Conservation (phyloP, 192 early-diverging fungal genomes). For the Coemansia sp. region DNA sequence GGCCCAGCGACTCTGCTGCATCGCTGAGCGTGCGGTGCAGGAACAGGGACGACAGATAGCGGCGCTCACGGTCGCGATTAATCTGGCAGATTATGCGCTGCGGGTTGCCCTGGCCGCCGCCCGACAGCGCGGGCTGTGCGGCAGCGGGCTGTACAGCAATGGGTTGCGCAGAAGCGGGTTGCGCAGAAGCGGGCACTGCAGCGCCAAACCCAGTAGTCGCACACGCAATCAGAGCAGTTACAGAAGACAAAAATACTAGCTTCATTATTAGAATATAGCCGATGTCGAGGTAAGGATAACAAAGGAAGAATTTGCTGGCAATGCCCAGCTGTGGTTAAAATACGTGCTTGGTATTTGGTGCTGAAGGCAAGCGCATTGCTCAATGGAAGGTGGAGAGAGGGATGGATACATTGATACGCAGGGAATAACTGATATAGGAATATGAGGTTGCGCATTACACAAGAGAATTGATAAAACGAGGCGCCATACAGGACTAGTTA, state of each 20-base stretch:
- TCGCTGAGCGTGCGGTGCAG: conserved; percentile 31
- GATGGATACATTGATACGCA: too few relatives aligned
- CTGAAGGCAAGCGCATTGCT: too few relatives aligned
- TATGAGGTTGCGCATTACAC: too few relatives aligned
- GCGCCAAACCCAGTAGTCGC: neutral
- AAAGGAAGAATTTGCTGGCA: too few relatives aligned
- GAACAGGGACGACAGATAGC: conserved; percentile 30
- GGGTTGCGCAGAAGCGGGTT: neutral
- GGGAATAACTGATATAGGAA: too few relatives aligned
- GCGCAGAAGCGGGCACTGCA: neutral
- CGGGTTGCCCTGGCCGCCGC: conserved; percentile 9
- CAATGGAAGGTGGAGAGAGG: too few relatives aligned
- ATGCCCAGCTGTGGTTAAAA: too few relatives aligned
- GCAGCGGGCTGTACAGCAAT: too few relatives aligned
- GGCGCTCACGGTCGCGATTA: conserved; percentile 29
- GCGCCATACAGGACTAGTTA: neutral
- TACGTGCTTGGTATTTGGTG: too few relatives aligned
- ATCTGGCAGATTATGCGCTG: conserved; percentile 28
- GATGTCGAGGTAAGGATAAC: too few relatives aligned
- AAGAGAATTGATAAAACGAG: neutral
- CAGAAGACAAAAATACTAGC: neutral
- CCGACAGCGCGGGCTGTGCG: neutral
- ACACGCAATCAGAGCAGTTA: neutral
- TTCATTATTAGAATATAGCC: too few relatives aligned
- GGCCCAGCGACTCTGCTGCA: conserved; percentile 19